phyloP scores from a whole-genome alignment of 2,329 filamentous ascomycete genomes.

The Ascocoryne sarcoides region DNA sequence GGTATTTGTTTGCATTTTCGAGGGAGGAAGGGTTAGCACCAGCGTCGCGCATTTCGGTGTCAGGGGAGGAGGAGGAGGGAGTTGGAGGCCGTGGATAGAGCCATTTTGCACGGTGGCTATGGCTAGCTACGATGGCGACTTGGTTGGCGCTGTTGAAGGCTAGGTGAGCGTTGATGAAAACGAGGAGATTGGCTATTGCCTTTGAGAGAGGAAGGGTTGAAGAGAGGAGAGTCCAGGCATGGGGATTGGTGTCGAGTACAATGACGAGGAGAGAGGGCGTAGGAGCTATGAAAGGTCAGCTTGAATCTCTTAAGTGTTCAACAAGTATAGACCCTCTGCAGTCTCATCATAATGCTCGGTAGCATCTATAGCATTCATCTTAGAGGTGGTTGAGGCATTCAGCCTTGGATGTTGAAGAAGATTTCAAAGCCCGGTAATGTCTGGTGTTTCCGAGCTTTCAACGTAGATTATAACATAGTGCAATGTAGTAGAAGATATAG shows the following conservation, averaged over 20 bases:
- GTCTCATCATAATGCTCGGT: constrained; percentile 44
- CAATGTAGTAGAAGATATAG: no score
- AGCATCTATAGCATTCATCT: constrained; percentile 59
- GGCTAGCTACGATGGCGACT: constrained; percentile 83
- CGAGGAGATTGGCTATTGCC: constrained; percentile 79
- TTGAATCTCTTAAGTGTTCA: constrained; percentile 2
- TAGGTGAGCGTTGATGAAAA: constrained; percentile 95
- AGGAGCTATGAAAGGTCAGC: constrained; percentile 33
- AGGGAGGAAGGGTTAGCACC: constrained; percentile 14
- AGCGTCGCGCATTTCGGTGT: constrained; percentile 49
- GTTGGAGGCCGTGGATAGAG: constrained; percentile 64
- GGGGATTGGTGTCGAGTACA: constrained; percentile 91
- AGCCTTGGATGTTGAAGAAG: no score
- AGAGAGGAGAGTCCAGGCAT: constrained; percentile 78
- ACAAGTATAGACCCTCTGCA: constrained; percentile 31
- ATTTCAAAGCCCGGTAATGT: no score
- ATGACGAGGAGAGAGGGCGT: constrained; percentile 80
- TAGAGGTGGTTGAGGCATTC: constrained; percentile 23
- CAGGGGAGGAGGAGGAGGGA: constrained; percentile 29
- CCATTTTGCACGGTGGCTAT: constrained; percentile 79
- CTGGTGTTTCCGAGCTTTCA: no score
- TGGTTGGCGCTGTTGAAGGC: constrained; percentile 91
- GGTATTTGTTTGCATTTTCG: constrained; percentile 73
- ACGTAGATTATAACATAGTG: no score
- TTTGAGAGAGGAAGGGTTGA: constrained; percentile 69